Base-by-base conservation (phyloP, 345 rosid genomes). In the Brassica cretica region DNA sequence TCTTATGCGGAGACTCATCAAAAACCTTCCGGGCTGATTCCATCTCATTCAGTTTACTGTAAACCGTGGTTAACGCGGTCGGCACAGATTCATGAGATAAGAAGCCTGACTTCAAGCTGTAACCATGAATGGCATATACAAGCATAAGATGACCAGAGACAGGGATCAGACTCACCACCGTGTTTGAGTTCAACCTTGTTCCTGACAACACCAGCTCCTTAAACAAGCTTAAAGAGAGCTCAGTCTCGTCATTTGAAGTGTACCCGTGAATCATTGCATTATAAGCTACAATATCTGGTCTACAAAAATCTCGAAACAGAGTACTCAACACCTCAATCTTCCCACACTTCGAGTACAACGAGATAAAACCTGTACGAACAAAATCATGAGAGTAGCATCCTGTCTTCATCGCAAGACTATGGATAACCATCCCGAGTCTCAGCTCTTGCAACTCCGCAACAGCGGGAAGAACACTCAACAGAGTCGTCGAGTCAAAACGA, bases 201-300 rank as follows among this genome's bases (percentile, higher is more conserved):
- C 90, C 86, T 19, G 84, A 83, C 71, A 70, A 82, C 59, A 88
- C 70, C 85, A 86, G 61, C 68, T 87, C 79, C 77, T 65, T 85
- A 80, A 90, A 92, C 72, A 90, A 55, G 46, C 82, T 74, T 69
- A 89, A 72, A 0, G 97, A 85, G 53, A 79, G 84, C 72, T 83
- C 79, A 0, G 82, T 85, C 58, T 87, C 75, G 3, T 83, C 89
- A 75, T 87, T 92, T 44, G 78, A 80, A 25, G 89, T 82, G 79
- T 80, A 88, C 29, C 97, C 93, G 68, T 89, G 85, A 65, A 92
- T 86, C 95, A 92, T 89, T n/a, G 97, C 95, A 56, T 92, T 92
- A 76, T 80, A 88, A 81, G 92, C 88, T 72, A 90, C 85, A 77
- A 90, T 71, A 85, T 92, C 97, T 0, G 83, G 90, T 78, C 51